These are phyloP conservation scores for Sicyos baderoa DNA, from an alignment of 306 rosid species.

Conservation along the genomic window DNA sequence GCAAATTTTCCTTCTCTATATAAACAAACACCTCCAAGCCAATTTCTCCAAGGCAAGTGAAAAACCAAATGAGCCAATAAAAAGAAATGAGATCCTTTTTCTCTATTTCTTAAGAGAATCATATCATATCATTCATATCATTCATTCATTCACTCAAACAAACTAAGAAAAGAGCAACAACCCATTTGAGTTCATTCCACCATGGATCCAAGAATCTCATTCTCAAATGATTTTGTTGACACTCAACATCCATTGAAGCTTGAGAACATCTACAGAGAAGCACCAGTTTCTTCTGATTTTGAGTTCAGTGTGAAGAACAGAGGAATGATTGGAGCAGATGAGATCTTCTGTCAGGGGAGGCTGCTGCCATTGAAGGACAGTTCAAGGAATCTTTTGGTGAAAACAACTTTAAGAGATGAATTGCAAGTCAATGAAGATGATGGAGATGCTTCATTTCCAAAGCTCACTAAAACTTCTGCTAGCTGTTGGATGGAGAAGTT, in stretches of 20 bases:
- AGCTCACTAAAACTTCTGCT: constrained; percentile 40
- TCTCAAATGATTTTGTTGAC: constrained; percentile 84
- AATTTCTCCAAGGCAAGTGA: constrained; percentile 23
- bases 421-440: constrained; percentile 38
- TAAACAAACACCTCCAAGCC: constrained; percentile 36
- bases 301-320: constrained; percentile 73
- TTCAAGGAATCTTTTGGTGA: constrained; percentile 31
- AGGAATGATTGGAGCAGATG: constrained; percentile 73
- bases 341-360: constrained; percentile 65
- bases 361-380: constrained; percentile 59
- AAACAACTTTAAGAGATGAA: constrained; percentile 71
- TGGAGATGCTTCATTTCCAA: constrained; percentile 27
- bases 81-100: constrained; percentile 5
- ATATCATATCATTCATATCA: background rate
- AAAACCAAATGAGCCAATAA: constrained; percentile 18
- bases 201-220: constrained; percentile 95
- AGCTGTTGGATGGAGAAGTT: constrained; percentile 70
- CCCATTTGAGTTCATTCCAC: constrained; percentile 18
- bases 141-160: background rate
- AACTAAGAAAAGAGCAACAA: constrained; percentile 33
- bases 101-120: background rate
- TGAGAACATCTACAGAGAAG: constrained; percentile 68
- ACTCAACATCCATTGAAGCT: constrained; percentile 45
- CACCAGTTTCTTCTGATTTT: constrained; percentile 88
- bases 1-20: constrained; percentile 34